Evolutionary conservation across 495 filamentous ascomycete genomes (phyloP), one percentile per base, ranked within the genome.

Genomic region (Hypoxylon intermedium): DNA sequence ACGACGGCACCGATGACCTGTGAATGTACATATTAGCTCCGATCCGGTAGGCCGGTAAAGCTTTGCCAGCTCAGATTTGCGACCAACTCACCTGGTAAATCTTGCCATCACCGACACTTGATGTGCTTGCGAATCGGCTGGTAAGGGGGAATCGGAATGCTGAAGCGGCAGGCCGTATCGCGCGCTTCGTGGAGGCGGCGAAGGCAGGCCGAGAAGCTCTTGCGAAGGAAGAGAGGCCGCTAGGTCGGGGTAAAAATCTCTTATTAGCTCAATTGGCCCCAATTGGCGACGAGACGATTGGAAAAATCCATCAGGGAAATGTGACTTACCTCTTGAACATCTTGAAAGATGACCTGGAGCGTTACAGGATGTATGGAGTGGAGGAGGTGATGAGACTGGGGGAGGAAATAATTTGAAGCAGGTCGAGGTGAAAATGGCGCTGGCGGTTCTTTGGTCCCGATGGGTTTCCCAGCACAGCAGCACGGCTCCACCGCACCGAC

Each of bases 291-390:
- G 34, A 37, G 53, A 53, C 40, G 46, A 44, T 9, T 49, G 37
- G 51, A 56, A 46, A 63, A 57, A 42, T 45, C 12, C 42, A 36
- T 52, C 38, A 13, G 48, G 53, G 18, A 26, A 37, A 43, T 45
- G 30, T 42, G 52, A 80, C 87, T 78, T 79, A 93, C 89, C 89
- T 92, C 89, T 90, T 91, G 83, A 90, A 90, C 89, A 93, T 93
- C 81, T 77, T 90, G 85, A 80, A 71, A 68, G 79, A 81, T 81
- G 79, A 76, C 72, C 74, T 72, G 73, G 72, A 76, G 76, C 77
- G 72, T 72, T 74, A 72, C 66, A 60, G 58, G 71, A 76, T 73
- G 67, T 75, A 63, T 68, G 63, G 70, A 71, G 59, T 70, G 67
- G 69, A 73, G 72, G 65, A 71, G 75, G 70, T 74, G 72, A 71